These are phyloP conservation scores for Iris pallida DNA, from an alignment of 116 monocot species.

Conservation along the genomic window DNA sequence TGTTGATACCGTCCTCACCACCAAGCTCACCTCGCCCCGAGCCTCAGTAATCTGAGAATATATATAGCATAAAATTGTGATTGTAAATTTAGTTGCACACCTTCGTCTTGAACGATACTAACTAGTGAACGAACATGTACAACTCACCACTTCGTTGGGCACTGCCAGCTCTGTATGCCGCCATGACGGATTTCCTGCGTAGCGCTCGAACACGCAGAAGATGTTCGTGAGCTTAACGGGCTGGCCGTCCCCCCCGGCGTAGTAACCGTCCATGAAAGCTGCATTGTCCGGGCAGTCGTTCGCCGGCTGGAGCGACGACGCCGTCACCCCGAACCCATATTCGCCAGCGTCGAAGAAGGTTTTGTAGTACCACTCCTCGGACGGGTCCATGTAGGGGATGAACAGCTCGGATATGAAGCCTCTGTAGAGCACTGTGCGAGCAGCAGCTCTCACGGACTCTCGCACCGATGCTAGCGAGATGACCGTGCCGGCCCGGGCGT, in stretches of 20 bases:
- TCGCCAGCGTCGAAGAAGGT: constrained; percentile 54
- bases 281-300: constrained; percentile 48
- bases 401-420: constrained; percentile 51
- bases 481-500: constrained; percentile 43
- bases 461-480: constrained; percentile 48
- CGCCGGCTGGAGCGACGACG: constrained; percentile 23
- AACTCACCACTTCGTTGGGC: constrained; percentile 29
- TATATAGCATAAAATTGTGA: background rate
- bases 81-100: no score
- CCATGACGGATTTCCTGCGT: constrained; percentile 51
- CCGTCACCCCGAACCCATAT: constrained; percentile 39
- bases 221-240: constrained; percentile 32
- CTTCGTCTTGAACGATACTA: no score
- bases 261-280: constrained; percentile 45
- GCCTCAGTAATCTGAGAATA: constrained; percentile 44
- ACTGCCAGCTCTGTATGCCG: constrained; percentile 47
- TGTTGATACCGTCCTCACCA: constrained; percentile 49
- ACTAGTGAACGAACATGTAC: background rate
- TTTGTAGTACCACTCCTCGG: constrained; percentile 55
- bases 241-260: constrained; percentile 30
- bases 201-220: constrained; percentile 51
- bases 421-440: constrained; percentile 35
- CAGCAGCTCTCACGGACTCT: background rate
- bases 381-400: constrained; percentile 65
- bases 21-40: constrained; percentile 46